These are phyloP conservation scores for Escallonia rubra DNA, from an alignment of 129 eudicot genomes.

Conservation along the genomic window DNA sequence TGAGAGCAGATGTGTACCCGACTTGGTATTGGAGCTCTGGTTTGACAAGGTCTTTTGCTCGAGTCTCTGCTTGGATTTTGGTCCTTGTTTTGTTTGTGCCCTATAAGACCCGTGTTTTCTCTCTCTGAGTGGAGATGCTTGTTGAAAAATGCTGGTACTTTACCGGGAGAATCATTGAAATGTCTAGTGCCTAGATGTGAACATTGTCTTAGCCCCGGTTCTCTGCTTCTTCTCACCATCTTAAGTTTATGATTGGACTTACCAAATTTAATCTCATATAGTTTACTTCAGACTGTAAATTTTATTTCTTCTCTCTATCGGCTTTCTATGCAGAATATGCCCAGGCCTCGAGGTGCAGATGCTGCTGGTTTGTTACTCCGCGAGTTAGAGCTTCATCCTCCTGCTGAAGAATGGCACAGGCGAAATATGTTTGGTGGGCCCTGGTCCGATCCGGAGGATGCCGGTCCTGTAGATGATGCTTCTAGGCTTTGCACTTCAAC, in stretches of 20 bases:
- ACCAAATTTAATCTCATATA: neutral
- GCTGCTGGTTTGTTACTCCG: slow-evolving; percentile 94
- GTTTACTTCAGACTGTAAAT: neutral
- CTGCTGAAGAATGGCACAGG: slow-evolving; percentile 99
- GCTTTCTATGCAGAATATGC: slow-evolving; percentile 70
- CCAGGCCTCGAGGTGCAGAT: slow-evolving; percentile 98
- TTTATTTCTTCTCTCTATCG: neutral
- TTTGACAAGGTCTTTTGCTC: too few species aligned
- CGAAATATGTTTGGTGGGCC: slow-evolving; percentile 95
- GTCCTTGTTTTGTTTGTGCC: too few species aligned
- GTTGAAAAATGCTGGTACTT: too few species aligned
- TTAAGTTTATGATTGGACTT: neutral
- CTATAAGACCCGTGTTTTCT: too few species aligned
- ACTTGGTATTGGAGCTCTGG: too few species aligned
- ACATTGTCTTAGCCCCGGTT: neutral
- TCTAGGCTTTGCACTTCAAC: slow-evolving; percentile 40
- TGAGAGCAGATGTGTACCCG: too few species aligned
- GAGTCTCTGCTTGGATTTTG: too few species aligned
- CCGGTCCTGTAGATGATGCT: slow-evolving; percentile 53
- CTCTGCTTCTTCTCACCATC: neutral
- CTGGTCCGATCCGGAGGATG: slow-evolving; percentile 91
- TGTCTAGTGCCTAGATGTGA: neutral
- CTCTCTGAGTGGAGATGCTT: too few species aligned
- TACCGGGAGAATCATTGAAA: neutral
- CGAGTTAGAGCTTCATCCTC: slow-evolving; percentile 97